phyloP scores from a whole-genome alignment of 495 filamentous ascomycete genomes.

The Penicillium chermesinum region DNA sequence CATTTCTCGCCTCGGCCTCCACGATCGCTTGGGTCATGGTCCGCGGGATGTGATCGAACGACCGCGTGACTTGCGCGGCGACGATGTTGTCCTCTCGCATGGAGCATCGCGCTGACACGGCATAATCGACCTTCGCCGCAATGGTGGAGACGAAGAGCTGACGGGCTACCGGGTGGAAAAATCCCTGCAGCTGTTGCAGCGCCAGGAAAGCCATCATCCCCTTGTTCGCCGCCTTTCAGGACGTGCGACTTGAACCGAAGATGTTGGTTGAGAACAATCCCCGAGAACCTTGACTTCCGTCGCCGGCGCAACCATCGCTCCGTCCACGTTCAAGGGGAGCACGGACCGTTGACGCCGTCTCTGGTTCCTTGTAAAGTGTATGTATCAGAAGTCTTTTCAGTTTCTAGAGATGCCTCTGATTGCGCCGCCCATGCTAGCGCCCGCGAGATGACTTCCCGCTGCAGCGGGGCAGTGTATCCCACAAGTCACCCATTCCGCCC shows the following conservation, averaged over 20 bases:
- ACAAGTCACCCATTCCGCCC: too few species aligned
- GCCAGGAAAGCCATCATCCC: not conserved
- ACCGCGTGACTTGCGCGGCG: not conserved
- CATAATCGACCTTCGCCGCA: too few species aligned
- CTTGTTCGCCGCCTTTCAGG: not conserved
- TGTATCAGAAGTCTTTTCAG: too few species aligned
- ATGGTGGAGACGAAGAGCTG: too few species aligned
- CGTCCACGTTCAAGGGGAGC: not conserved
- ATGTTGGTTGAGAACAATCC: not conserved
- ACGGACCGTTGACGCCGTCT: not conserved
- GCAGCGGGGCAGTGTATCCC: too few species aligned
- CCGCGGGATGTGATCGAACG: not conserved
- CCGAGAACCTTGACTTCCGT: constrained; percentile 1
- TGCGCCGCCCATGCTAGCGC: too few species aligned
- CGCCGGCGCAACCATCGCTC: not conserved
- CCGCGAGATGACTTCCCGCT: too few species aligned
- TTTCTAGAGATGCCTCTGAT: too few species aligned
- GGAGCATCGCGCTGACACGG: too few species aligned
- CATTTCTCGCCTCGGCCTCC: constrained; percentile 3
- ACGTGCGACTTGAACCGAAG: constrained; percentile 1
- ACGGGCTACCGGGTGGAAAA: too few species aligned
- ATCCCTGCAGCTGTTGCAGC: too few species aligned
- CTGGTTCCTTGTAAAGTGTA: not conserved
- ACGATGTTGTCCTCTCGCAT: too few species aligned
- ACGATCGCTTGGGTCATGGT: not conserved